Evolutionary conservation across 1,284 basidiomycete species (phyloP), one percentile per base, ranked within the genome.

Genomic region (Cystobasidium slooffiae): DNA sequence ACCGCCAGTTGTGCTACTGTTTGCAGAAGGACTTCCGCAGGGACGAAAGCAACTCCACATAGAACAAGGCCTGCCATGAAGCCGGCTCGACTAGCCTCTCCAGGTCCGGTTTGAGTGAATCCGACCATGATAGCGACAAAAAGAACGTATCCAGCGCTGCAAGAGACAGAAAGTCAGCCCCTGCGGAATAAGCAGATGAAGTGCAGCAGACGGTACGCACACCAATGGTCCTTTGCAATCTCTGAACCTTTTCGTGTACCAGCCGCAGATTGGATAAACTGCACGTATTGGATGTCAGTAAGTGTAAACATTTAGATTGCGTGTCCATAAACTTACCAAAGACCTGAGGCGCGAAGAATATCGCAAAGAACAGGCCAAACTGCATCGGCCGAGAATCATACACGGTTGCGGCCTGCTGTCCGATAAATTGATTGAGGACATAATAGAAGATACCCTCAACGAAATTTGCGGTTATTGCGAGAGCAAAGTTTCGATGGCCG

Each of bases 391-490:
- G 20, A 51, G 69, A 52, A n/a, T 72, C 59, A 62, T 52, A 72
- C 22, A 72, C 59, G 12, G 44, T 52, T 16, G 20, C 41, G 31
- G 62, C 39, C 20, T 63, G 58, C 24, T 63, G 58, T 5, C 59
- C 69, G 16, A 53, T 39, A 43, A 68, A 68, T 9, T 39, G 37
- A 31, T 68, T 68, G 20, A 68, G 51, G 8, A 43, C 55, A 44
- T 43, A 55, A 37, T 64, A 67, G 46, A 70, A 41, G 16, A 70
- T 62, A 3, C 68, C 68, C 46, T 70, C 77, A 58, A 68, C 72
- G 49, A 79, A 79, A 68, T 77, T 79, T 75, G 78, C 77, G 5
- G 75, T 52, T 18, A 76, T 65, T 20, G 77, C 78, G 31, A 78
- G 76, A 10, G 74, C 75, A 47, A 80, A 75, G 10, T 78, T 79